Evolutionary conservation across 2,329 filamentous ascomycete genomes (phyloP).

Genomic region (Pseudofabraea citricarpa): DNA sequence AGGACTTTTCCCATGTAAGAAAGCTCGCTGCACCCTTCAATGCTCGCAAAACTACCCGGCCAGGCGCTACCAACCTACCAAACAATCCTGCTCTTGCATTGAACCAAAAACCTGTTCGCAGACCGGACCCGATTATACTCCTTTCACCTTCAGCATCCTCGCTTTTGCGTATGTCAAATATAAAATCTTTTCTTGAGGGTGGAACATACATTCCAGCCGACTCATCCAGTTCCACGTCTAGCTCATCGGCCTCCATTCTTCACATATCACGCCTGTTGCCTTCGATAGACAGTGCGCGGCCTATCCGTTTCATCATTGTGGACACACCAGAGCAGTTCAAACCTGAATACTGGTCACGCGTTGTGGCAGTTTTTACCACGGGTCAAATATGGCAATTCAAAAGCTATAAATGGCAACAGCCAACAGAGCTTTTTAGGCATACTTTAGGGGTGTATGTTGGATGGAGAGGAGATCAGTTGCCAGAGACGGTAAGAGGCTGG

Average conservation of each 20-base stretch:
- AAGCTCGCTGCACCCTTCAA: constrained; percentile 80
- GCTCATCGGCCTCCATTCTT: constrained; percentile 71
- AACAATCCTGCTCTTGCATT: constrained; percentile 44
- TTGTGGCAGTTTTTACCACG: constrained; percentile 95
- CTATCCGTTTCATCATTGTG: constrained; percentile 91
- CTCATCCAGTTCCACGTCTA: constrained; percentile 52
- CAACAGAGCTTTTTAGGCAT: constrained; percentile 84
- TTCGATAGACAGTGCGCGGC: constrained; percentile 61
- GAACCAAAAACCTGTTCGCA: constrained; percentile 45
- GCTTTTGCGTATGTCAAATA: constrained; percentile 90
- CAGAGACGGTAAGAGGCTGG: constrained; percentile 76
- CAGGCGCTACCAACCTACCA: constrained; percentile 28
- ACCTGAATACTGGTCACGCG: constrained; percentile 93
- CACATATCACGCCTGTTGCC: constrained; percentile 78
- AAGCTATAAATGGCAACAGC: constrained; percentile 91
- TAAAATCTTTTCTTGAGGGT: constrained; percentile 86
- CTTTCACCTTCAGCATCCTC: constrained; percentile 94
- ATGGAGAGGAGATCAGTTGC: constrained; percentile 79
- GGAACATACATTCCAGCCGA: constrained; percentile 78
- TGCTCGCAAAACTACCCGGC: constrained; percentile 47
- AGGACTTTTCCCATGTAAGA: constrained; percentile 94
- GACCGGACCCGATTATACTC: constrained; percentile 85
- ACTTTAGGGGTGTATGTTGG: constrained; percentile 85
- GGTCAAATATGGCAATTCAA: constrained; percentile 99
- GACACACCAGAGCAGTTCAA: constrained; percentile 94